Percentiles rank a stretch among this genome's conserved stretches.
Evolutionary conservation across 2,329 filamentous ascomycete genomes (phyloP).

Genomic region (Metarhizium sp.): DNA sequence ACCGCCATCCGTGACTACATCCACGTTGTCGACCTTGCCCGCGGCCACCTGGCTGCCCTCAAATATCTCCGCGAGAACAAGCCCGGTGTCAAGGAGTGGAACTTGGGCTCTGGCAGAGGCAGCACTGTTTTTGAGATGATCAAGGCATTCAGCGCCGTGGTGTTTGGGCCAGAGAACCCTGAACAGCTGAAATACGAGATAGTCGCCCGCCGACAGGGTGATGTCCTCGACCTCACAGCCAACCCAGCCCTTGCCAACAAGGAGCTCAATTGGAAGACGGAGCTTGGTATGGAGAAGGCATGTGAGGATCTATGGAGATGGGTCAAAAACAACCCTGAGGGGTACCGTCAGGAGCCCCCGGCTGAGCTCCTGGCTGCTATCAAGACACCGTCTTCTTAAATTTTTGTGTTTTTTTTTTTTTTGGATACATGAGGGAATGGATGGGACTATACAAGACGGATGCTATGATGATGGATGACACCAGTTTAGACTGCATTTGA

Average conservation of each 20-base stretch:
- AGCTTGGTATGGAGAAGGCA: conserved; percentile 82
- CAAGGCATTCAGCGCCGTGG: conserved; percentile 71
- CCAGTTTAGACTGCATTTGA: background rate
- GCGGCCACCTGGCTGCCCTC: conserved; percentile 79
- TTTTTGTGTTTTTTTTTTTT: background rate
- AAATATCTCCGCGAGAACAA: conserved; percentile 78
- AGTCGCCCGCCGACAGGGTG: conserved; percentile 70
- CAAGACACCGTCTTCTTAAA: conserved; percentile 29
- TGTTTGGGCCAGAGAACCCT: background rate
- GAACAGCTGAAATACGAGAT: conserved; percentile 68
- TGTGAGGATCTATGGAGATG: conserved; percentile 94
- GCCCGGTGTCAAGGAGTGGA: conserved; percentile 92
- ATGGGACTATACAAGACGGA: background rate
- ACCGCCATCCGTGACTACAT: conserved; percentile 98
- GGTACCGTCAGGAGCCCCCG: conserved; percentile 88
- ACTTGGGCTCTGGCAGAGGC: conserved; percentile 86
- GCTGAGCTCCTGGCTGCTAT: conserved; percentile 62
- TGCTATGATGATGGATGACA: background rate
- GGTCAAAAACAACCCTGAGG: conserved; percentile 94
- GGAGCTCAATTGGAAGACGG: conserved; percentile 88
- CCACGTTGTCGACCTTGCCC: conserved; percentile 83
- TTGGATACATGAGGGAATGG: background rate
- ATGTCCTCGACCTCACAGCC: conserved; percentile 90
- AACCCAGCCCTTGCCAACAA: conserved; percentile 79
- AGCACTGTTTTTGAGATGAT: conserved; percentile 97